Evolutionary conservation across 345 rosid genomes (phyloP).

Genomic region (Anastatica hierochuntica): DNA sequence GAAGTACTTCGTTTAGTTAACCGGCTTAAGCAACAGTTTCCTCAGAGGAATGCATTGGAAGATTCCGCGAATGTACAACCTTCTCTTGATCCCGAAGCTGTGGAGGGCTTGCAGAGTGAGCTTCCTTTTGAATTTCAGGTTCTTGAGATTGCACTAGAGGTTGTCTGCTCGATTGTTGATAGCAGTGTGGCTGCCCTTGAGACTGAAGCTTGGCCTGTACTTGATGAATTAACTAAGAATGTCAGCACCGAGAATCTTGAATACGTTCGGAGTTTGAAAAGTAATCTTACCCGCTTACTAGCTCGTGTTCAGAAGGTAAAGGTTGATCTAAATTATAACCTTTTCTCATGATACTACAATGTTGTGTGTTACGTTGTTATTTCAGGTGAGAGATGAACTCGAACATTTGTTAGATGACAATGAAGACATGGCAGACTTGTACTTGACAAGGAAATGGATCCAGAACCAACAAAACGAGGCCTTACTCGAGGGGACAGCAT

Average conservation of each 20-base stretch:
- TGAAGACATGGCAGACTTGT: slow-evolving; percentile 81
- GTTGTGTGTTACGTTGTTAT: neutral
- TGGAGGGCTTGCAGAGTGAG: slow-evolving; percentile 65
- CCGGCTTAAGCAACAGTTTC: slow-evolving; percentile 66
- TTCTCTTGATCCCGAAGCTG: slow-evolving; percentile 57
- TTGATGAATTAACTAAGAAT: slow-evolving; percentile 81
- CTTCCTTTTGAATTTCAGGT: slow-evolving; percentile 96
- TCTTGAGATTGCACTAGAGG: slow-evolving; percentile 87
- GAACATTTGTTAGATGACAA: slow-evolving; percentile 81
- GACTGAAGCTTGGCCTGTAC: slow-evolving; percentile 74
- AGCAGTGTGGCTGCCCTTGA: slow-evolving; percentile 58
- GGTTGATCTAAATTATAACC: neutral
- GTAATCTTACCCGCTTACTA: slow-evolving; percentile 78
- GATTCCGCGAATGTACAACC: slow-evolving; percentile 36
- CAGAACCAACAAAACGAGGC: slow-evolving; percentile 69
- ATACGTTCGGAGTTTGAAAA: slow-evolving; percentile 76
- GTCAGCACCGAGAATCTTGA: slow-evolving; percentile 95
- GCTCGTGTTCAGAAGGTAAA: slow-evolving; percentile 90
- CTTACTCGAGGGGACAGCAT: slow-evolving; percentile 33
- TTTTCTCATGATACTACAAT: neutral
- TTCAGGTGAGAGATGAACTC: slow-evolving; percentile 82
- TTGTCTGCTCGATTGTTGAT: slow-evolving; percentile 63
- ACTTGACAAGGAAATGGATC: slow-evolving; percentile 70
- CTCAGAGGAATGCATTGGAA: slow-evolving; percentile 30
- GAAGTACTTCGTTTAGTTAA: slow-evolving; percentile 77